These are phyloP conservation scores for Solanum stenotomum DNA, from an alignment of 257 asterid genomes.

Conservation along the genomic window DNA sequence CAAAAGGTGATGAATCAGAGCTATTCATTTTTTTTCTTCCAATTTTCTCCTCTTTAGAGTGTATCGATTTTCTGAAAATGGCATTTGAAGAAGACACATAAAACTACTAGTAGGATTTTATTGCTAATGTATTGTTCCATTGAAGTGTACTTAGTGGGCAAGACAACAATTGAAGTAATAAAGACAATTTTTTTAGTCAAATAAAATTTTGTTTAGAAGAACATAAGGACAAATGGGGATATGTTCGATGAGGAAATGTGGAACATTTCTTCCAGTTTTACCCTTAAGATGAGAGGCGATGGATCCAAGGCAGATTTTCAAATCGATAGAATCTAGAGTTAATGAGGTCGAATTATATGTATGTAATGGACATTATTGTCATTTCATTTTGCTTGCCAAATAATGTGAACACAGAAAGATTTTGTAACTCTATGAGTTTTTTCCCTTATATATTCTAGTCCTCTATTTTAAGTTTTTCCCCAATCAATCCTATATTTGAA, in stretches of 20 bases:
- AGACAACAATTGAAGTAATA: not conserved
- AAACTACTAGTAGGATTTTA: not conserved
- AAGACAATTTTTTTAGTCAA: not conserved
- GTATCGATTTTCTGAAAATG: not conserved
- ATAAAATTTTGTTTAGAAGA: not conserved
- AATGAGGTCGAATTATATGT: not conserved
- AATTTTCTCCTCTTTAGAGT: not conserved
- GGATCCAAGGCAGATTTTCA: not conserved
- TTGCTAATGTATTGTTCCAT: not conserved
- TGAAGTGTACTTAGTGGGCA: not conserved
- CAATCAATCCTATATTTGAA: no score
- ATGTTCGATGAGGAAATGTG: not conserved
- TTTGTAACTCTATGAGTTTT: not conserved
- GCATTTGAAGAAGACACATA: not conserved
- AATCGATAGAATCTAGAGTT: not conserved
- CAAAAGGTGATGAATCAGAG: not conserved
- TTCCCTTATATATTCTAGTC: not conserved
- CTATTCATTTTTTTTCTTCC: not conserved
- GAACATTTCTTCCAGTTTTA: not conserved
- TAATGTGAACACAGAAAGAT: not conserved
- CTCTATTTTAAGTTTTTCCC: not conserved
- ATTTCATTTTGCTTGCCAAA: not conserved
- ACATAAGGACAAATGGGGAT: not conserved
- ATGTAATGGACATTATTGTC: not conserved
- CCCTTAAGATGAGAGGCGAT: not conserved